Conservation (phyloP, 352 stramenopile genomes). For the Phytophthora palmivora region DNA sequence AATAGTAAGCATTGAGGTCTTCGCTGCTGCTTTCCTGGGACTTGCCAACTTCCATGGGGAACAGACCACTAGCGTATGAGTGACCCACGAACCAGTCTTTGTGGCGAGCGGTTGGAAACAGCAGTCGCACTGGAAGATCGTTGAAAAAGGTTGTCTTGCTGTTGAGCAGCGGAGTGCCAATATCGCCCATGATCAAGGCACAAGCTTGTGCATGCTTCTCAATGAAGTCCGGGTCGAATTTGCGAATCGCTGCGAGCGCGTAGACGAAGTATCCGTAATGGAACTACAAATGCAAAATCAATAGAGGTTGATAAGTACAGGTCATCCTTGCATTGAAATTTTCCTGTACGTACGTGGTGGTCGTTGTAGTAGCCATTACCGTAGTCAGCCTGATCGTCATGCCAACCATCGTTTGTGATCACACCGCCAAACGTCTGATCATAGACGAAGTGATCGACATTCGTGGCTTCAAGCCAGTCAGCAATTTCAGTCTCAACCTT, state of each 20-base stretch:
- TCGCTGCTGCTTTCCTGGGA: constrained; percentile 97
- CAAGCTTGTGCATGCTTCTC: constrained; percentile 55
- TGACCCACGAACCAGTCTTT: constrained; percentile 98
- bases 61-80: constrained; percentile 96
- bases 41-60: constrained; percentile 95
- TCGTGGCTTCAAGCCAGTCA: constrained; percentile 67
- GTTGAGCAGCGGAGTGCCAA: constrained; percentile 61
- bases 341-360: constrained; percentile 60
- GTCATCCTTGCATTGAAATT: constrained; percentile 2
- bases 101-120: constrained; percentile 91
- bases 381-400: constrained; percentile 64
- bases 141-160: constrained; percentile 58
- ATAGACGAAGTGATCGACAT: constrained; percentile 88
- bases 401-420: constrained; percentile 87
- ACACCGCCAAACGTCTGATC: constrained; percentile 93
- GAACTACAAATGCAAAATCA: constrained; percentile 84
- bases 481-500: constrained; percentile 69
- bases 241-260: constrained; percentile 75
- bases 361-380: constrained; percentile 93
- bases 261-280: constrained; percentile 96
- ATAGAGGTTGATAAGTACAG: constrained; percentile 2
- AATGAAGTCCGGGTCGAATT: constrained; percentile 81
- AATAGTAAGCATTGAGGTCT: constrained; percentile 96
- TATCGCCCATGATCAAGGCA: constrained; percentile 73
- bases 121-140: constrained; percentile 51